A percentile compares a stretch with the other conserved stretches of the same genome.
phyloP scores from a whole-genome alignment of 2,329 filamentous ascomycete species.

The Claviceps arundinis region DNA sequence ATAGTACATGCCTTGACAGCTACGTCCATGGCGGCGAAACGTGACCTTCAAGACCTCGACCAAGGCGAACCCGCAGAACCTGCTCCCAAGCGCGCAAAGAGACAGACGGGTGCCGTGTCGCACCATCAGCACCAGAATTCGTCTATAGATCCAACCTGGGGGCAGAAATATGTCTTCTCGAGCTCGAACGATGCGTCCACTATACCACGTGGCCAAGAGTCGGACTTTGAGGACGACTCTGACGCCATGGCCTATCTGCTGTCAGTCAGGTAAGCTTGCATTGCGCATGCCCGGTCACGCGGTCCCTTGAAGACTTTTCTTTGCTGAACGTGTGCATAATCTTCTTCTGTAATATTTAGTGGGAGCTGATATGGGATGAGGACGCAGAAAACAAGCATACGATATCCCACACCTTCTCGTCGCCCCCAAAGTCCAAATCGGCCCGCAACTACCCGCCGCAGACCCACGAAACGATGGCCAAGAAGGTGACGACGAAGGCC shows the following conservation, averaged over 20 bases:
- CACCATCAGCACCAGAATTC: constrained; percentile 30
- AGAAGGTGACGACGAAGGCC: constrained; percentile 19
- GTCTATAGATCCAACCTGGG: constrained; percentile 50
- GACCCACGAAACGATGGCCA: constrained; percentile 17
- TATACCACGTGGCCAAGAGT: constrained; percentile 37
- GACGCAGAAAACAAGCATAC: constrained; percentile 59
- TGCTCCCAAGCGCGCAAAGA: constrained; percentile 15
- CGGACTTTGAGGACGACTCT: constrained; percentile 53
- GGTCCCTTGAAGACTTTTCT: neutral
- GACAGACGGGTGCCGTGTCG: constrained; percentile 15
- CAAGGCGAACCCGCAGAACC: constrained; percentile 14
- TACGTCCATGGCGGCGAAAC: constrained; percentile 21
- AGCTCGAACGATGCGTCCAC: constrained; percentile 38
- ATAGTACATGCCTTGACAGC: neutral
- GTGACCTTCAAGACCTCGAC: constrained; percentile 19
- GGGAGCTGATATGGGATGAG: constrained; percentile 36
- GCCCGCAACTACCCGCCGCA: constrained; percentile 32
- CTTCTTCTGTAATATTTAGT: neutral
- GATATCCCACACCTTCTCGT: constrained; percentile 59
- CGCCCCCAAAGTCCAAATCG: constrained; percentile 42
- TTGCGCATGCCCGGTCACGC: neutral
- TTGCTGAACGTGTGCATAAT: constrained; percentile 2
- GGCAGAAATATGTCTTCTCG: constrained; percentile 60
- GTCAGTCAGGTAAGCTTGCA: constrained; percentile 50
- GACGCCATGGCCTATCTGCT: constrained; percentile 59